These are phyloP conservation scores for Roridomyces roridus DNA, from an alignment of 768 basidiomycete genomes.

Conservation along the genomic window DNA sequence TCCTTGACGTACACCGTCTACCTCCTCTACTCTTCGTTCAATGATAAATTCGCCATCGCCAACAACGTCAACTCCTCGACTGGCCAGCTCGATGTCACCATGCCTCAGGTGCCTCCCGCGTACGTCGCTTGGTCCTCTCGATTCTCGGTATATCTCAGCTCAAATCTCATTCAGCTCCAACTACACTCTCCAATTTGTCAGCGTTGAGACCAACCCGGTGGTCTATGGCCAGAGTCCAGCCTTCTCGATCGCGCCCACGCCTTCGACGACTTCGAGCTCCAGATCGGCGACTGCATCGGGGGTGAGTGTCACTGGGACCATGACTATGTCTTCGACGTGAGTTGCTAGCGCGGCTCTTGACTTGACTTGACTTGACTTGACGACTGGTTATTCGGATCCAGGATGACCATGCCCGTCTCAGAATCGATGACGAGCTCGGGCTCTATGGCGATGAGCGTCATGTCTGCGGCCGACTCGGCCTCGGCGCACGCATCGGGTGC, in stretches of 20 bases:
- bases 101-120: conserved; percentile 7
- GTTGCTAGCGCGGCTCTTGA: too few relatives aligned
- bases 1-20: conserved; percentile 2
- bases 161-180: conserved; percentile 1
- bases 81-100: background rate
- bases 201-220: conserved; percentile 17
- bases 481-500: background rate
- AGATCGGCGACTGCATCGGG: background rate
- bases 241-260: conserved; percentile 14
- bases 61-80: conserved; percentile 16
- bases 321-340: too few relatives aligned
- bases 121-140: background rate
- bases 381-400: too few relatives aligned
- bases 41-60: conserved; percentile 13
- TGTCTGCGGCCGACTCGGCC: background rate
- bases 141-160: background rate
- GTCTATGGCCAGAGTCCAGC: conserved; percentile 6
- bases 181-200: conserved; percentile 23
- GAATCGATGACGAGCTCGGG: background rate
- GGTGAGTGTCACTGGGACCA: background rate
- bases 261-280: conserved; percentile 7
- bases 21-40: conserved; percentile 2
- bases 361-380: too few relatives aligned
- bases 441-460: background rate
- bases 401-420: too few relatives aligned